A percentile compares a stretch with the other conserved stretches of the same genome.
Evolutionary conservation across 805 yeast species (phyloP).

Genomic region (Candida odintsovae): DNA sequence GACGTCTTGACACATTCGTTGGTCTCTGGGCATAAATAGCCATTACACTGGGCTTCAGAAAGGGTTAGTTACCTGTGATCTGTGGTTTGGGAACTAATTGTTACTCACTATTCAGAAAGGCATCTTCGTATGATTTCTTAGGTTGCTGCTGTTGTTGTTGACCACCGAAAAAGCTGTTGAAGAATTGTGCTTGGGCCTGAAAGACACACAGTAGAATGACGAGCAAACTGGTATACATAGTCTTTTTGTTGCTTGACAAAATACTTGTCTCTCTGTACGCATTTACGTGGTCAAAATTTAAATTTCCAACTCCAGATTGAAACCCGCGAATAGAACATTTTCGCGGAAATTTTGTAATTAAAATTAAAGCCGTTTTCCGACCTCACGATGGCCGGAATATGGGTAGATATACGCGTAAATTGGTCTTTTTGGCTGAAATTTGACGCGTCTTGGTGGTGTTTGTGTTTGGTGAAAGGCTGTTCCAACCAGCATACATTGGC

Average conservation of each 20-base stretch:
- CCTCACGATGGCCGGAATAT: too few species aligned
- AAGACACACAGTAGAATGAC: constrained; percentile 6
- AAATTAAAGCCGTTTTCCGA: too few species aligned
- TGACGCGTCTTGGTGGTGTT: too few species aligned
- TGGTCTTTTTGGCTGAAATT: too few species aligned
- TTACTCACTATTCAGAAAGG: constrained; percentile 15
- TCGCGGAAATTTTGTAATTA: too few species aligned
- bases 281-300: neutral
- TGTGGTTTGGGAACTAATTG: constrained; percentile 22
- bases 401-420: too few species aligned
- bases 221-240: neutral
- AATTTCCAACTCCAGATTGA: too few species aligned
- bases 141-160: constrained; percentile 26
- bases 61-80: neutral
- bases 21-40: constrained; percentile 80
- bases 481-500: too few species aligned
- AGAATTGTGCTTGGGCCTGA: constrained; percentile 31
- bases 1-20: constrained; percentile 66
- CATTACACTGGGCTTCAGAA: constrained; percentile 41
- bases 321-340: too few species aligned
- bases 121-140: constrained; percentile 29
- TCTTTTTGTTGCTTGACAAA: too few species aligned
- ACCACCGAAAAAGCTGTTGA: constrained; percentile 38
- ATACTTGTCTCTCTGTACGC: neutral
- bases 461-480: too few species aligned